Conservation (phyloP, 2,329 filamentous ascomycete genomes). For the Apiospora arundinis region DNA sequence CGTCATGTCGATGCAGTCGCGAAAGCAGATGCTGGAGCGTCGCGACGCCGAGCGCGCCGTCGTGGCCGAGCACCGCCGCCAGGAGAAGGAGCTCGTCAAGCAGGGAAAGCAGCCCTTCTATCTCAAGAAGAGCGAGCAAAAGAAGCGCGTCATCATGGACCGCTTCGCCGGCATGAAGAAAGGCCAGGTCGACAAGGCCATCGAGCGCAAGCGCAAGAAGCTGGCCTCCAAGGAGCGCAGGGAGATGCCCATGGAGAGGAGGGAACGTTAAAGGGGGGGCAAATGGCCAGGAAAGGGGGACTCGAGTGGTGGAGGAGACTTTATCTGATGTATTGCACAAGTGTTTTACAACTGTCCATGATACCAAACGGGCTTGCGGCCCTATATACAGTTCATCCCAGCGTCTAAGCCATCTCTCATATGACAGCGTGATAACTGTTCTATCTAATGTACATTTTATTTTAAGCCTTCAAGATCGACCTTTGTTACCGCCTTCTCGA, state of each 20-base stretch:
- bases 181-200: conserved; percentile 80
- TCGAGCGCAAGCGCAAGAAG: conserved; percentile 92
- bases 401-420: conserved; percentile 2
- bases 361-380: background rate
- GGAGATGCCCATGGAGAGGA: conserved; percentile 65
- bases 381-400: background rate
- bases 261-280: conserved; percentile 37
- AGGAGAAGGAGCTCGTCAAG: conserved; percentile 83
- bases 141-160: conserved; percentile 81
- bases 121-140: conserved; percentile 90
- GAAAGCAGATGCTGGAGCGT: conserved; percentile 71
- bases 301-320: background rate
- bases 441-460: conserved; percentile 25
- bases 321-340: conserved; percentile 4
- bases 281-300: background rate
- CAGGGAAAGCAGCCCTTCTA: conserved; percentile 94
- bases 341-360: conserved; percentile 1
- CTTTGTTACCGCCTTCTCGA: conserved; percentile 62
- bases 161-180: conserved; percentile 85
- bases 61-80: conserved; percentile 75
- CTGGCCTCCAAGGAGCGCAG: conserved; percentile 83
- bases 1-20: conserved; percentile 80
- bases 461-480: conserved; percentile 31
- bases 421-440: conserved; percentile 5
- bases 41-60: conserved; percentile 75